phyloP scores from a whole-genome alignment of 2,329 filamentous ascomycete species.

The Fusarium chuoi region DNA sequence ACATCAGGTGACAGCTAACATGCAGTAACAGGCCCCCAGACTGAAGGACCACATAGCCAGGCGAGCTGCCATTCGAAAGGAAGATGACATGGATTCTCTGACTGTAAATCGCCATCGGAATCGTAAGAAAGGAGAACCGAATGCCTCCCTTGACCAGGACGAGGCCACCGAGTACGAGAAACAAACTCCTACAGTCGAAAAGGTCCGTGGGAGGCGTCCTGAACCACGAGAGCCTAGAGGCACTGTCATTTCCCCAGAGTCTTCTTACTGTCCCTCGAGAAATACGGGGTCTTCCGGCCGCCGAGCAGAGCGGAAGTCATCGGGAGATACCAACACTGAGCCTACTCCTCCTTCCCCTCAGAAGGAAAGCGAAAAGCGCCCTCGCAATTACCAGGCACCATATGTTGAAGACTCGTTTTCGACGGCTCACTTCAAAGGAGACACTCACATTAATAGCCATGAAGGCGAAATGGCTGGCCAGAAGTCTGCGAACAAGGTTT shows the following conservation, averaged over 20 bases:
- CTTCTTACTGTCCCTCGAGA: conserved; percentile 35
- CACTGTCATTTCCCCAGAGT: conserved; percentile 3
- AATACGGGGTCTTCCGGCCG: conserved; percentile 43
- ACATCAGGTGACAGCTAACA: conserved; percentile 14
- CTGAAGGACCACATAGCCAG: background rate
- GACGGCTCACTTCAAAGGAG: conserved; percentile 2
- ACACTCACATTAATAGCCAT: background rate
- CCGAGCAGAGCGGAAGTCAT: conserved; percentile 42
- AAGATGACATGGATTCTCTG: conserved; percentile 29
- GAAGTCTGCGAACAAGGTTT: background rate
- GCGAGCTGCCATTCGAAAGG: background rate
- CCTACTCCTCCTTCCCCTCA: background rate
- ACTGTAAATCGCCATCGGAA: conserved; percentile 9
- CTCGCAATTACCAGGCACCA: conserved; percentile 39
- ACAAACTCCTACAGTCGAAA: background rate
- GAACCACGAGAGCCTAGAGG: background rate
- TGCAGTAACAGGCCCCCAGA: background rate
- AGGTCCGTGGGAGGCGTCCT: conserved; percentile 1
- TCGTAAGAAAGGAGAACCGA: background rate
- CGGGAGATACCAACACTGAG: conserved; percentile 33
- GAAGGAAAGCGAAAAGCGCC: background rate
- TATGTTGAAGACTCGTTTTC: conserved; percentile 44
- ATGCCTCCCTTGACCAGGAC: background rate
- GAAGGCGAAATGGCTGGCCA: background rate
- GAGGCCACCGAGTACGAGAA: background rate